Evolutionary conservation across 495 filamentous ascomycete species (phyloP), one percentile per base, ranked within the genome.

Genomic region (Neurospora intermedia): DNA sequence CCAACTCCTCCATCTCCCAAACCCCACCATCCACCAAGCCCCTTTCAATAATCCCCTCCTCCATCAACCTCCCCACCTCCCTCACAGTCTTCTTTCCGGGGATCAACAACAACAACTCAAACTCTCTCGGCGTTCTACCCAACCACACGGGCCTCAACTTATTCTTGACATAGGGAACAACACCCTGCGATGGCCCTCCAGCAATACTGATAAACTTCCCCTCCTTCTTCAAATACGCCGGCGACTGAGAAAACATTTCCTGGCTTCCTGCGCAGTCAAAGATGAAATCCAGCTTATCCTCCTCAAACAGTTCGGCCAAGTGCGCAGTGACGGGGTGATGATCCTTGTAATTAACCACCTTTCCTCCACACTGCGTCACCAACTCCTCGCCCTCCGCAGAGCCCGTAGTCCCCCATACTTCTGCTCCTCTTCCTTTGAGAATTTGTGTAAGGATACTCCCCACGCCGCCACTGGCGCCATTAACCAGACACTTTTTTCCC

Each of bases 381-480:
- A 83, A 39, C 15, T 69, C 77, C 40, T 59, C 75, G 46, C 82
- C 83, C 15, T 46, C 74, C 13, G 45, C 77, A 0, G 80, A 81
- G 70, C 84, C 85, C 0, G 27, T 66, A 18, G 84, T 75, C 8
- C 48, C 80, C 15, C 76, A 77, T 15, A 84, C 80, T 31, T 76
- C 69, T 18, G 73, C 79, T n/a, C 83, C 84, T 20, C 73, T 71
- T 59, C 77, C 76, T 69, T 77, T 78, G 4, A 73, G 73, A 42
- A 82, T 76, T 74, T 87, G 85, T 71, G 84, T 72, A 11, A 82
- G 69, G 35, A 86, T 27, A 10, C 74, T 70, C 6, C 84, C 85
- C 7, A 86, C 81, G 8, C 83, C 85, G 2, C 85, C 85, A 72
- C 83, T 84, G 4, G 82, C 84, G 13, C 82, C 85, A 74, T 85